phyloP scores from a whole-genome alignment of 192 early-diverging fungal genomes.

The Radiomyces spectabilis region DNA sequence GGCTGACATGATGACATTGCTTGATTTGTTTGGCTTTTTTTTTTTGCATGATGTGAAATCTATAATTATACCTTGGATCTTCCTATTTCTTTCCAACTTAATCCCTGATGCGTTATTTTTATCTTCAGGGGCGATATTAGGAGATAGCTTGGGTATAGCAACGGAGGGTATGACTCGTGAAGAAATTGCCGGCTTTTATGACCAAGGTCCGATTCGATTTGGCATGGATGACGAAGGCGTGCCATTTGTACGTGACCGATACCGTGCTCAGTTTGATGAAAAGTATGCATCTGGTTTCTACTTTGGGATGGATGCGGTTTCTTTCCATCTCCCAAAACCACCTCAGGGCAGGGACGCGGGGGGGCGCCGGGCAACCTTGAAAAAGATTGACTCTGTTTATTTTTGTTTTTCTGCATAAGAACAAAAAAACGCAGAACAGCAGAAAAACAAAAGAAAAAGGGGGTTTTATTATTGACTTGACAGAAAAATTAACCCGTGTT shows the following conservation, averaged over 20 bases:
- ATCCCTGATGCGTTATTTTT: not conserved
- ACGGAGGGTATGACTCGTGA: conserved; percentile 53
- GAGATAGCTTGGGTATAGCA: conserved; percentile 56
- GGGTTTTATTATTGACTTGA: conserved; percentile 1
- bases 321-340: too few relatives aligned
- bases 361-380: too few relatives aligned
- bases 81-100: not conserved
- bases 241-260: conserved; percentile 16
- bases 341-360: too few relatives aligned
- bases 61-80: not conserved
- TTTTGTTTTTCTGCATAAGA: not conserved
- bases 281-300: too few relatives aligned
- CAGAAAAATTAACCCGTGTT: conserved; percentile 1
- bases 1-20: too few relatives aligned
- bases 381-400: not conserved
- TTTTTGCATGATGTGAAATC: not conserved
- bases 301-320: too few relatives aligned
- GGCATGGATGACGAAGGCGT: conserved; percentile 35
- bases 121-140: conserved; percentile 43
- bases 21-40: not conserved
- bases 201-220: conserved; percentile 51
- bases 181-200: conserved; percentile 36
- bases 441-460: too few relatives aligned
- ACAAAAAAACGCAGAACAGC: too few relatives aligned
- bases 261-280: conserved; percentile 22